Evolutionary conservation across 73 alveolate genomes (phyloP), one percentile per base, ranked within the genome.

Genomic region (Urostyla sp.): DNA sequence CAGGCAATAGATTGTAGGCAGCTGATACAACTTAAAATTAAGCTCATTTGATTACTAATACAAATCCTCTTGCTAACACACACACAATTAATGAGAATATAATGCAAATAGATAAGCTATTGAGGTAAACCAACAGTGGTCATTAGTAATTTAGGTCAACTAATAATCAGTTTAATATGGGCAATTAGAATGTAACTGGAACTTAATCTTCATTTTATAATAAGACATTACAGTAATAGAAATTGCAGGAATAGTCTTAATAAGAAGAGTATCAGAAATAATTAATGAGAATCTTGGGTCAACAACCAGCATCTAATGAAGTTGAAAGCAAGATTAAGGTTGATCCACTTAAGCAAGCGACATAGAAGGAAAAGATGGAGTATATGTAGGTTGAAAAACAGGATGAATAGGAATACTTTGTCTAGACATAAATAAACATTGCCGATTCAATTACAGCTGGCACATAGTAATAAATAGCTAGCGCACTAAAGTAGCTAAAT

Each of bases 271-370:
- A 40, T 6, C 28, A 66, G 27, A 66, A 66, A 63, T 26, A 66
- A 66, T 26, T 66, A 11, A 40, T 66, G 80, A 6, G 80, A 37
- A 66, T 66, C 10, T 66, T 43, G 37, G 80, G 80, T 5, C 76
- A 28, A 55, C 76, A 11, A 59, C 76, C 4, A 52, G 57, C 10
- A 15, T 59, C 23, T 59, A 59, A 27, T 34, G 37, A 34, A 31
- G 37, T 16, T 59, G 37, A 59, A 13, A 34, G 76, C 26, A 24
- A 10, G 3, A 31, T n/a, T 59, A 59, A 55, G 24, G 46, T 55
- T 2, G 37, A 59, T 59, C 76, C 76, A 28, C 55, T 59, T 8
- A 15, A 59, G 37, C 11, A 36, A 36, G 76, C 76, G 10, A 59
- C 57, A 15, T 59, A 30, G 6, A 59, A 59, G 32, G 76, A 59